Evolutionary conservation across 441 rosid species (phyloP), one percentile per base, ranked within the genome.

Genomic region (Arabidopsis hybrid): DNA sequence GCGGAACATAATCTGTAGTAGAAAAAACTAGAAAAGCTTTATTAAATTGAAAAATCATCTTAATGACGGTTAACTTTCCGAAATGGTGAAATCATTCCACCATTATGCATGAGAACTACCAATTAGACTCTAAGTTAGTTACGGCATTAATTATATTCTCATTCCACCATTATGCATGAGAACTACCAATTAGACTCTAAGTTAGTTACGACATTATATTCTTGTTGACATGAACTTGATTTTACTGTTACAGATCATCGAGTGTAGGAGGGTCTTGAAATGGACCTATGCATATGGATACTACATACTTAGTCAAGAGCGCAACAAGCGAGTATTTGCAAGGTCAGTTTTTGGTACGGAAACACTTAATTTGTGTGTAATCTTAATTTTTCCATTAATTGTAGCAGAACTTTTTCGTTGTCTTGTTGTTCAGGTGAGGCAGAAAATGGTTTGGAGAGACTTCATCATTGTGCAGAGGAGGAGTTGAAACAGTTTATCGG

Each of bases 231-330:
- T 67, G 14, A 6, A 32, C 34, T 46, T 55, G 14, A 5, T 63
- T 45, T 45, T 45, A 34, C 26, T 17, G 9, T 38, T 56, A 72
- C 82, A 88, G 85, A 87, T 89, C n/a, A 78, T 85, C 34, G 95
- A 89, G 69, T 92, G 96, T 64, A 79, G 96, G 65, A 81, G 90
- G 74, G 87, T 87, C 1, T 83, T 92, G 76, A 81, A 81, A 65
- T 90, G 97, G 97, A 88, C 88, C 31, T 89, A 84, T 63, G 85
- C 89, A n/a, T 91, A 88, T 77, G 97, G 97, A n/a, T 91, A 78
- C 69, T 89, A 86, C 73, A 49, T 90, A 49, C 76, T 75, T n/a
- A n/a, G 60, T 26, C 42, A 80, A 1, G 70, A 69, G 16, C 31
- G 0, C 0, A 47, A 58, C 38, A 83, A 83, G 57, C 34, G 78